A percentile compares a stretch with the other conserved stretches of the same genome.
phyloP scores from a whole-genome alignment of 176 grass and related monocot genomes.

The Thinopyrum elongatum region DNA sequence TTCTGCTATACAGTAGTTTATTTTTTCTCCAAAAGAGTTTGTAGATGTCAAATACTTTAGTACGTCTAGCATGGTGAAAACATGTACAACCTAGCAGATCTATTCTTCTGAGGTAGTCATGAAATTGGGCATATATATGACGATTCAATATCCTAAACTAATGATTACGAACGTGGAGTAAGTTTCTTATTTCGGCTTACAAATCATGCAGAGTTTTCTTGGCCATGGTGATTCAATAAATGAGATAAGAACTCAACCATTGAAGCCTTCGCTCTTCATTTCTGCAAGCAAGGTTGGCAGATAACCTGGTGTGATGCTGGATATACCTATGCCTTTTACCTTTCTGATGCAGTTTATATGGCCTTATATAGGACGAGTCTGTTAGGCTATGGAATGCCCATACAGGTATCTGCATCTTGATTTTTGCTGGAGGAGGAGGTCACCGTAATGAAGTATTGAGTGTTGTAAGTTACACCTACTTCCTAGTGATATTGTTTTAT shows the following conservation, averaged over 20 bases:
- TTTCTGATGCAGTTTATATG: constrained; percentile 28
- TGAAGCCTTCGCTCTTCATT: constrained; percentile 83
- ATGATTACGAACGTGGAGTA: not conserved
- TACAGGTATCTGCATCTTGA: constrained; percentile 91
- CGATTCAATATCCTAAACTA: constrained; percentile 11
- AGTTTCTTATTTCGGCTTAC: constrained; percentile 13
- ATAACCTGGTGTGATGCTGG: not conserved
- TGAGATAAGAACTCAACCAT: constrained; percentile 78
- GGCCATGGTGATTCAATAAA: constrained; percentile 83
- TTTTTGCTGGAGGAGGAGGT: constrained; percentile 90
- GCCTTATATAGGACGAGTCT: constrained; percentile 75
- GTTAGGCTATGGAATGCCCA: constrained; percentile 97
- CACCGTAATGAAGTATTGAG: constrained; percentile 95
- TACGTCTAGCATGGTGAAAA: not conserved
- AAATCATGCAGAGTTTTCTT: constrained; percentile 66
- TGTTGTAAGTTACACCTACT: constrained; percentile 70
- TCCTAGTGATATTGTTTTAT: not conserved
- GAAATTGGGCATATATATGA: not conserved
- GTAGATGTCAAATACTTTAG: not conserved
- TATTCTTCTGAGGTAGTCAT: constrained; percentile 5
- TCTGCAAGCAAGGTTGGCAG: constrained; percentile 93
- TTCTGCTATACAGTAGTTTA: constrained; percentile 9
- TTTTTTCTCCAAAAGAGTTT: not conserved
- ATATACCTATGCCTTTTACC: not conserved
- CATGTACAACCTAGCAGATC: not conserved